Percentiles rank a stretch among this genome's conserved stretches.
phyloP scores from a whole-genome alignment of 495 filamentous ascomycete species.

The Lophium mytilinum region DNA sequence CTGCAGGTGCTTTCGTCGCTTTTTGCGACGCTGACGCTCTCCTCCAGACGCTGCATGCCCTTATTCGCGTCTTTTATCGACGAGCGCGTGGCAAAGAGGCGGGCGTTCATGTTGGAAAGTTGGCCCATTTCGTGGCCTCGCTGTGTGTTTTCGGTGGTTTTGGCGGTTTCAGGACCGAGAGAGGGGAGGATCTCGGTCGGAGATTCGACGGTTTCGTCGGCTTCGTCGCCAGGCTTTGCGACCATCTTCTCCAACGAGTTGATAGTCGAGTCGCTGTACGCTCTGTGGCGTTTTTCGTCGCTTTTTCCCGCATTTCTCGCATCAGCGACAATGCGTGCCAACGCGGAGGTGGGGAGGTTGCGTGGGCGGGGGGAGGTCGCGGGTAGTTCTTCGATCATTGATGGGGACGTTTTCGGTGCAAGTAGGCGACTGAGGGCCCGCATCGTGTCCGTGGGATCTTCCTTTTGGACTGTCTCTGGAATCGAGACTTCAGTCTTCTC shows the following conservation, averaged over 20 bases:
- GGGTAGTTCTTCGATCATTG: neutral
- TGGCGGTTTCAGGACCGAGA: neutral
- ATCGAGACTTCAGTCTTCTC: neutral
- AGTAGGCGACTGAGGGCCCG: no score
- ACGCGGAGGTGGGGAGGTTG: slow-evolving; percentile 25
- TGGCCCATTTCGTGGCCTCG: slow-evolving; percentile 28
- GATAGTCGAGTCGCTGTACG: slow-evolving; percentile 52
- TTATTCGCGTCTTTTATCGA: slow-evolving; percentile 32
- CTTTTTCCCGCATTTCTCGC: slow-evolving; percentile 31
- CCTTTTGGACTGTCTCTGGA: slow-evolving; percentile 13
- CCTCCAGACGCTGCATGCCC: slow-evolving; percentile 32
- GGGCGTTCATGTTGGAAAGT: slow-evolving; percentile 32
- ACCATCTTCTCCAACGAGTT: slow-evolving; percentile 54
- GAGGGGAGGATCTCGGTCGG: slow-evolving; percentile 14
- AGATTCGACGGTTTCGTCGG: slow-evolving; percentile 31
- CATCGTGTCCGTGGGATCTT: neutral
- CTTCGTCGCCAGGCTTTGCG: slow-evolving; percentile 11
- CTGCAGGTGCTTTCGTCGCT: slow-evolving; percentile 3
- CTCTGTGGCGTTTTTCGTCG: neutral
- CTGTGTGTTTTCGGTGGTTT: slow-evolving; percentile 26
- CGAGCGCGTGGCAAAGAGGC: slow-evolving; percentile 28
- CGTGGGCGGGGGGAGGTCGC: neutral
- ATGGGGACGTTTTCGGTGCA: slow-evolving; percentile 6
- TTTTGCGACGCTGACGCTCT: slow-evolving; percentile 23
- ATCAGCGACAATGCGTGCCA: slow-evolving; percentile 47